Conservation (phyloP, 257 asterid genomes). For the Rehmannia glutinosa region DNA sequence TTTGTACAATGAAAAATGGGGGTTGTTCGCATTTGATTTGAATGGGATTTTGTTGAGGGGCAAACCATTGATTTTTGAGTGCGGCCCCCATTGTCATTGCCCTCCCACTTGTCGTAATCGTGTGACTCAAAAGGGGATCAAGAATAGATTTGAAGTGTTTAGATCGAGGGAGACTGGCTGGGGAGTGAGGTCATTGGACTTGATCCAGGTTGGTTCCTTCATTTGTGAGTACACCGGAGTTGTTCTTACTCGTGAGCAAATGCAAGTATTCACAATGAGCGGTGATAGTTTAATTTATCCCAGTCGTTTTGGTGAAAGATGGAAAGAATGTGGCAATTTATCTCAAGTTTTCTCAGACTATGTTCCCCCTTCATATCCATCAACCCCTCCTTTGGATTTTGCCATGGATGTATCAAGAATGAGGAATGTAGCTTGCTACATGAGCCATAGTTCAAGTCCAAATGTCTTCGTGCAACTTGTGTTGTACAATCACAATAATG, state of each 20-base stretch:
- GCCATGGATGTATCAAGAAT: slow-evolving; percentile 85
- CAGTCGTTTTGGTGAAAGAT: slow-evolving; percentile 59
- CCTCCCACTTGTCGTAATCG: slow-evolving; percentile 66
- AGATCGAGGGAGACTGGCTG: slow-evolving; percentile 85
- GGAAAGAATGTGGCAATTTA: slow-evolving; percentile 90
- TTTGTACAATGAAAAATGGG: slow-evolving; percentile 69
- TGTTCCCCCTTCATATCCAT: slow-evolving; percentile 55
- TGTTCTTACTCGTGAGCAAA: slow-evolving; percentile 77
- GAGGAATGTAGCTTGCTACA: slow-evolving; percentile 84
- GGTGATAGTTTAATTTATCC: slow-evolving; percentile 85
- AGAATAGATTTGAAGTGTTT: slow-evolving; percentile 67
- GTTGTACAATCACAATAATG: slow-evolving; percentile 64
- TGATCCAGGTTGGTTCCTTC: slow-evolving; percentile 89
- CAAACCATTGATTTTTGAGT: slow-evolving; percentile 67
- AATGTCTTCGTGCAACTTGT: slow-evolving; percentile 81
- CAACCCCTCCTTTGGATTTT: slow-evolving; percentile 72
- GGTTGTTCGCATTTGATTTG: background rate
- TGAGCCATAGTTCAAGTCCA: slow-evolving; percentile 79
- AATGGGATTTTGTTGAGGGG: slow-evolving; percentile 79
- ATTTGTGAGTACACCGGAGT: slow-evolving; percentile 90
- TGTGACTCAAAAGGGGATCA: slow-evolving; percentile 70
- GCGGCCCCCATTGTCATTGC: slow-evolving; percentile 74
- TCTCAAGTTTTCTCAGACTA: slow-evolving; percentile 53
- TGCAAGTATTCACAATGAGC: slow-evolving; percentile 66
- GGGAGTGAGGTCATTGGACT: slow-evolving; percentile 89